These are phyloP conservation scores for Phalaenopsis aphrodite DNA, from an alignment of 106 monocot species.

Conservation along the genomic window DNA sequence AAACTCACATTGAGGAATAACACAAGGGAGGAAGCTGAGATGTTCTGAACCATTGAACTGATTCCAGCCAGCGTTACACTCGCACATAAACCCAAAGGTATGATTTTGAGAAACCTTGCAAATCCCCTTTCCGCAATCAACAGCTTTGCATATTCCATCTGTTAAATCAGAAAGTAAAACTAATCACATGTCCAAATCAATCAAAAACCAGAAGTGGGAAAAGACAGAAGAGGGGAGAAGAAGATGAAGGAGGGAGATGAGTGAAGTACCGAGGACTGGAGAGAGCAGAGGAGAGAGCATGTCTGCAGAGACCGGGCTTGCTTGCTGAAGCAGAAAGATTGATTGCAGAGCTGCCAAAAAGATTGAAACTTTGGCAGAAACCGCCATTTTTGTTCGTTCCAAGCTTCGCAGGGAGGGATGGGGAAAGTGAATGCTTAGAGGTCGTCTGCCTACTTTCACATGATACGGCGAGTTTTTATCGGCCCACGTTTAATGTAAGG, in stretches of 20 bases:
- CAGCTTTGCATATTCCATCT: conserved; percentile 40
- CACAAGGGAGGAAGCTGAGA: conserved; percentile 47
- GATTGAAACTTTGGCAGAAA: background rate
- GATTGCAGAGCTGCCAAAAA: background rate
- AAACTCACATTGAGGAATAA: conserved; percentile 55
- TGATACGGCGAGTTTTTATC: no score
- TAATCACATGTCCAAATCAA: background rate
- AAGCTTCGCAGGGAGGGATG: background rate
- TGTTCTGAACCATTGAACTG: conserved; percentile 29
- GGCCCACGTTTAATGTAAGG: no score
- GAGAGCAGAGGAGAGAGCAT: conserved; percentile 7
- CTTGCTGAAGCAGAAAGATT: background rate
- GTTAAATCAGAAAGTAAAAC: background rate
- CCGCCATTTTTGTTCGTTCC: background rate
- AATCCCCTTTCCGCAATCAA: conserved; percentile 50
- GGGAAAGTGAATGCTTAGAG: background rate
- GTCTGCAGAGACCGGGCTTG: background rate
- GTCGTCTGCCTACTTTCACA: background rate
- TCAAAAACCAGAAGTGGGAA: background rate
- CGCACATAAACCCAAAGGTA: conserved; percentile 35
- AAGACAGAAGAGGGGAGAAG: background rate
- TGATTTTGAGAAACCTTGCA: conserved; percentile 21
- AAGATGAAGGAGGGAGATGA: background rate
- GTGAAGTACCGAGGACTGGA: background rate
- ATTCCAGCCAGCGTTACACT: conserved; percentile 46